phyloP scores from a whole-genome alignment of 495 filamentous ascomycete species.

The Friedmanniomyces simplex region DNA sequence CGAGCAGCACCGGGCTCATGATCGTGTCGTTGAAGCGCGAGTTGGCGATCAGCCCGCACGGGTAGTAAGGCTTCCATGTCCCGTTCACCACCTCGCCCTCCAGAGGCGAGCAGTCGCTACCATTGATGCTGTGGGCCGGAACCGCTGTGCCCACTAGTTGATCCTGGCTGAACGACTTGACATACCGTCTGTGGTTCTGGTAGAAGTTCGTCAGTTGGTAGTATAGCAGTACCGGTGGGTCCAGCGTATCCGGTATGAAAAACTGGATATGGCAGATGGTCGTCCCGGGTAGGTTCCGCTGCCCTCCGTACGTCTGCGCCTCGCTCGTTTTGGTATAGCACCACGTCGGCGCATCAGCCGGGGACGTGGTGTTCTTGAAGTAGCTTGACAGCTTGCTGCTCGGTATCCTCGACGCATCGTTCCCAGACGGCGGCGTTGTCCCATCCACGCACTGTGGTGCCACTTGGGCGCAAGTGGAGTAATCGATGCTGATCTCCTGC shows the following conservation, averaged over 20 bases:
- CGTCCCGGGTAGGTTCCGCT: slow-evolving; percentile 5
- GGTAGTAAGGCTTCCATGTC: slow-evolving; percentile 72
- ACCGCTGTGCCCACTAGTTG: slow-evolving; percentile 70
- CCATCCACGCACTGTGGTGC: slow-evolving; percentile 33
- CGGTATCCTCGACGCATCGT: slow-evolving; percentile 36
- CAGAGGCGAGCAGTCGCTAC: slow-evolving; percentile 66
- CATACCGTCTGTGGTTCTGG: slow-evolving; percentile 96
- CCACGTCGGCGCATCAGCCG: slow-evolving; percentile 32
- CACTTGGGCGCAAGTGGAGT: slow-evolving; percentile 57
- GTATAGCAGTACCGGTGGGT: slow-evolving; percentile 76
- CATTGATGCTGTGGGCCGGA: slow-evolving; percentile 47
- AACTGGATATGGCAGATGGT: slow-evolving; percentile 59
- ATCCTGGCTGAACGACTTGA: slow-evolving; percentile 70
- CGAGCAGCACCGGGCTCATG: slow-evolving; percentile 44
- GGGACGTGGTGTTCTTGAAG: slow-evolving; percentile 47
- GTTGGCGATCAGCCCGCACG: slow-evolving; percentile 92
- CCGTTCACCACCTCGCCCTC: slow-evolving; percentile 30
- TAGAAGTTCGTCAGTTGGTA: slow-evolving; percentile 98
- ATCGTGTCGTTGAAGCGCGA: slow-evolving; percentile 97
- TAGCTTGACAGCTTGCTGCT: slow-evolving; percentile 46
- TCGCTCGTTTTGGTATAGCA: slow-evolving; percentile 24
- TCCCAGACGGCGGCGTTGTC: slow-evolving; percentile 18
- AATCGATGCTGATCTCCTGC: slow-evolving; percentile 83
- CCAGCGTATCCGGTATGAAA: slow-evolving; percentile 64
- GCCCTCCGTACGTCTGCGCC: slow-evolving; percentile 10